Evolutionary conservation across 257 asterid species (phyloP).

Genomic region (Cordia subcordata): DNA sequence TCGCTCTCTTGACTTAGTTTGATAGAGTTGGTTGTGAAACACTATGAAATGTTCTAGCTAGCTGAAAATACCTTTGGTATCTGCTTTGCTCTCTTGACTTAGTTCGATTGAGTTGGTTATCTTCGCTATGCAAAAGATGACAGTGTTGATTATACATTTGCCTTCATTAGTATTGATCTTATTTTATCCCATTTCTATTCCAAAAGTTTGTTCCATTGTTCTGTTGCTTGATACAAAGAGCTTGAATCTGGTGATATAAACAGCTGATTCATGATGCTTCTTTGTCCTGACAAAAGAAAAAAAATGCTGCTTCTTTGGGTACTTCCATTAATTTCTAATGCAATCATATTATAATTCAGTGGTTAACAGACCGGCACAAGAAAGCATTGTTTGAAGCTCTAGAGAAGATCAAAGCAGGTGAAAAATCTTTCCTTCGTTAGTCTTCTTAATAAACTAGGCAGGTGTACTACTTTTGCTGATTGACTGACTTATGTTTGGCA

Average conservation of each 20-base stretch:
- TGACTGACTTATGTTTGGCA: conserved; percentile 13
- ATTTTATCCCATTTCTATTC: no score
- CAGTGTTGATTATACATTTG: background rate
- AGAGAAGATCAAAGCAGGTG: conserved; percentile 91
- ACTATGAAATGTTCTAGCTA: no score
- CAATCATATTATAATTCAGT: conserved; percentile 35
- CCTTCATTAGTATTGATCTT: background rate
- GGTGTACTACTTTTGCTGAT: background rate
- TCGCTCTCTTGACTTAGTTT: no score
- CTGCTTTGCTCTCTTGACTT: no score
- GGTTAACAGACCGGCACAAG: conserved; percentile 76
- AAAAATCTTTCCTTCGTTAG: background rate
- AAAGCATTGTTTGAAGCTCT: conserved; percentile 84
- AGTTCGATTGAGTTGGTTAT: no score
- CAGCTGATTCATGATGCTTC: background rate
- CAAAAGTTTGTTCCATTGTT: background rate
- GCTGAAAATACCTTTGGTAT: no score
- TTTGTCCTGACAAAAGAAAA: no score
- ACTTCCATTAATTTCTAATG: background rate
- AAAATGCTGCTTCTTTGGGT: no score
- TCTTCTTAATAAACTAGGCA: background rate
- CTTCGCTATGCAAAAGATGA: no score
- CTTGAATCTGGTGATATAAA: background rate
- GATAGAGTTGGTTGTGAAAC: no score
- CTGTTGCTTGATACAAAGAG: background rate